Conservation (phyloP, 2,329 filamentous ascomycete genomes). For the Teratosphaeria nubilosa region DNA sequence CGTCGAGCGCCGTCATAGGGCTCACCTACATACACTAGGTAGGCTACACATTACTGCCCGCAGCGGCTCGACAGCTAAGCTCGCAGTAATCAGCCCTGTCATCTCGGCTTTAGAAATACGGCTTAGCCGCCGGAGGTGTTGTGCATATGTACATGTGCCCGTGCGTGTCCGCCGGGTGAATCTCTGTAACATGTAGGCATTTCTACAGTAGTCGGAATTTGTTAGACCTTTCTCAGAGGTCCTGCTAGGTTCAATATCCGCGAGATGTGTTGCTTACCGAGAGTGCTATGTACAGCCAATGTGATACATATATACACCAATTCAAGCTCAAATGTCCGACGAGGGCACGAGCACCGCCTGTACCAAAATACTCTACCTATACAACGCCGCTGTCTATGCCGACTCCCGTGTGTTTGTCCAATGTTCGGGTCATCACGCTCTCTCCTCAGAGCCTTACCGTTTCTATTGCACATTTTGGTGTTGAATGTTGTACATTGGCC, state of each 20-base stretch:
- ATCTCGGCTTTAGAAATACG: not conserved
- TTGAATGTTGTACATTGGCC: not conserved
- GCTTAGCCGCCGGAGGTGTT: not conserved
- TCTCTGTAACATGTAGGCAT: too few species aligned
- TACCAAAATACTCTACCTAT: not conserved
- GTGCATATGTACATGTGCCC: not conserved
- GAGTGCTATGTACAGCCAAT: not conserved
- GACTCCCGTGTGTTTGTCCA: not conserved
- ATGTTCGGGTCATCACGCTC: not conserved
- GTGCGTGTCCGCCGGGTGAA: too few species aligned
- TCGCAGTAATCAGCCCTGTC: not conserved
- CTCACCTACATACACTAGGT: not conserved
- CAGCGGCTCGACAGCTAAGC: not conserved
- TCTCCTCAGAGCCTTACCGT: not conserved
- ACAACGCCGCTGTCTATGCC: not conserved
- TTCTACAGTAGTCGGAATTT: too few species aligned
- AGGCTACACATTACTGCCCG: not conserved
- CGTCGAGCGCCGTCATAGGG: not conserved
- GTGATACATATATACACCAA: not conserved
- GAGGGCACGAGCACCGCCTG: not conserved
- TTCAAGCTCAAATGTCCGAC: not conserved
- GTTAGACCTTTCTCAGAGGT: not conserved
- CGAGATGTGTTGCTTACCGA: not conserved
- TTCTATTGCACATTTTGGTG: not conserved
- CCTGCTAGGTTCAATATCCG: not conserved